phyloP scores from a whole-genome alignment of 495 filamentous ascomycete species.

The Hypoxylon fragiforme region DNA sequence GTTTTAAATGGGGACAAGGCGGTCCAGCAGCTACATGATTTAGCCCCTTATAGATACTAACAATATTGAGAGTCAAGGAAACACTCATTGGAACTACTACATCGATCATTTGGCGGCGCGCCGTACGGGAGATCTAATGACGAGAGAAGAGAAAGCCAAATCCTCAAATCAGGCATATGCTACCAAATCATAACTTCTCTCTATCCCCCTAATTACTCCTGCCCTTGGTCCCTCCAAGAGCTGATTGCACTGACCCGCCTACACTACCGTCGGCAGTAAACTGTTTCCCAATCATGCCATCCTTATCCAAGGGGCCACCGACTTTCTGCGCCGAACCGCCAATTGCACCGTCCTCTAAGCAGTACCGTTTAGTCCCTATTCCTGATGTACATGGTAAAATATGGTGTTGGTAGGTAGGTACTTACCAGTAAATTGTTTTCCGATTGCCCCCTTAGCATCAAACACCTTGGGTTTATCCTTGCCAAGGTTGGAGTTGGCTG shows the following conservation, averaged over 20 bases:
- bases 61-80: background rate
- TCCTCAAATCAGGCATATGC: no score
- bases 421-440: slow-evolving; percentile 45
- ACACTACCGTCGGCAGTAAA: slow-evolving; percentile 45
- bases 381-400: no score
- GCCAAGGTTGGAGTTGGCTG: slow-evolving; percentile 31
- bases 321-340: slow-evolving; percentile 51
- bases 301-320: slow-evolving; percentile 52
- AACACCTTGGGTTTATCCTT: slow-evolving; percentile 39
- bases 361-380: slow-evolving; percentile 7
- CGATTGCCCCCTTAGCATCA: slow-evolving; percentile 39
- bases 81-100: background rate
- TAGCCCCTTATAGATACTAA: no score
- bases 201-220: slow-evolving; percentile 25
- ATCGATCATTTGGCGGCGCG: no score
- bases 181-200: no score
- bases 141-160: no score
- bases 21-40: slow-evolving; percentile 1
- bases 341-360: slow-evolving; percentile 46
- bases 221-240: slow-evolving; percentile 46
- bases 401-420: no score
- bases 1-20: slow-evolving; percentile 47
- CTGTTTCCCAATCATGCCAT: slow-evolving; percentile 49
- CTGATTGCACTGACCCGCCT: slow-evolving; percentile 49
- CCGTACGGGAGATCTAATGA: no score